A percentile compares a stretch with the other conserved stretches of the same genome.
These are phyloP conservation scores for Nowakowskiella sp. DNA, from an alignment of 192 early-diverging fungal species.

Conservation along the genomic window DNA sequence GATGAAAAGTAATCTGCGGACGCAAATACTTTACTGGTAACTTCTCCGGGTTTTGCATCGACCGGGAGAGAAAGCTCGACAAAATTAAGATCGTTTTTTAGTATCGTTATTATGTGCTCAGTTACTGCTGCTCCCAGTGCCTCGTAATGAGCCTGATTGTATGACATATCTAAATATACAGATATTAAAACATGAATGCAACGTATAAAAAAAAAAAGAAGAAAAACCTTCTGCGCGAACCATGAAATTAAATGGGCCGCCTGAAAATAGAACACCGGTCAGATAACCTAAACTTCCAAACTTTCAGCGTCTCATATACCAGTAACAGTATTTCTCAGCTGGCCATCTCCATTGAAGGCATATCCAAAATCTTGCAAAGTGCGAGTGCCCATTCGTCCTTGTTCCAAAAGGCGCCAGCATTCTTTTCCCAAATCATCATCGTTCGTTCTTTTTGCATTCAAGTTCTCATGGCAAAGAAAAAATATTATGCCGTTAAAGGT, in stretches of 20 bases:
- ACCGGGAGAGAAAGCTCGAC: conserved; percentile 5
- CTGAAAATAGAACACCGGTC: neutral
- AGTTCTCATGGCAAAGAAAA: too few species aligned
- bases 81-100: conserved; percentile 1
- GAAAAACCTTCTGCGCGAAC: conserved; percentile 2
- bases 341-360: conserved; percentile 4
- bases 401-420: too few species aligned
- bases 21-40: conserved; percentile 14
- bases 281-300: neutral
- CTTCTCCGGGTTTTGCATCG: conserved; percentile 6
- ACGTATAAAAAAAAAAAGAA: too few species aligned
- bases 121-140: conserved; percentile 8
- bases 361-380: conserved; percentile 11
- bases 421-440: too few species aligned
- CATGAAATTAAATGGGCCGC: conserved; percentile 11
- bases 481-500: too few species aligned
- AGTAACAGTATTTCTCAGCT: conserved; percentile 5
- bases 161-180: too few species aligned
- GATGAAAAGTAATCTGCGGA: conserved; percentile 2
- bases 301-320: neutral
- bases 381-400: too few species aligned
- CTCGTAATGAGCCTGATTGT: conserved; percentile 16
- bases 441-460: too few species aligned
- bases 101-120: conserved; percentile 1
- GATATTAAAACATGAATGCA: too few species aligned